Evolutionary conservation across 495 filamentous ascomycete genomes (phyloP).

Genomic region (Aspergillus bridgeri): DNA sequence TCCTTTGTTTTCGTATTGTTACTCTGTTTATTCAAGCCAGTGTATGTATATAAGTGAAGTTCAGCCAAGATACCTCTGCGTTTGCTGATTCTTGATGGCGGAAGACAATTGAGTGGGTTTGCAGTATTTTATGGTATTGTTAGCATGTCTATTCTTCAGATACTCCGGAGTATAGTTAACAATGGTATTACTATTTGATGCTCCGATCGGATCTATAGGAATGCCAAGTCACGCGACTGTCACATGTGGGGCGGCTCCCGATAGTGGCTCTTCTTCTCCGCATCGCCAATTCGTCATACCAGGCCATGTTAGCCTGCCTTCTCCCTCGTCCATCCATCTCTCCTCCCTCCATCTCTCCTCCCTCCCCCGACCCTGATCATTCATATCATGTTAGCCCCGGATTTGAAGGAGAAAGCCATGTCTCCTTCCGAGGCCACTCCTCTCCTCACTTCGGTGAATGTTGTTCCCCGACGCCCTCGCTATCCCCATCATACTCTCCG

Average conservation of each 20-base stretch:
- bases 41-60: constrained; percentile 11
- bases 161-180: too few relatives aligned
- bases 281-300: too few relatives aligned
- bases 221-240: neutral
- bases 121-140: too few relatives aligned
- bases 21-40: neutral
- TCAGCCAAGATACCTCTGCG: constrained; percentile 13
- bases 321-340: neutral
- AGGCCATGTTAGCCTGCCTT: neutral
- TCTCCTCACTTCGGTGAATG: constrained; percentile 32
- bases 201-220: too few relatives aligned
- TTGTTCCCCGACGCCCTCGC: constrained; percentile 50
- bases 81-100: constrained; percentile 1
- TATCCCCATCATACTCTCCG: constrained; percentile 68
- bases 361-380: constrained; percentile 1
- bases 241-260: neutral
- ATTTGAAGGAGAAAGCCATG: constrained; percentile 42
- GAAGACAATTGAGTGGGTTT: too few relatives aligned
- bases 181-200: too few relatives aligned
- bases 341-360: constrained; percentile 6
- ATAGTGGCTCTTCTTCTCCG: neutral
- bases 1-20: neutral
- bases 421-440: constrained; percentile 41
- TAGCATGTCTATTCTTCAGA: too few relatives aligned
- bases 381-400: constrained; percentile 9